Evolutionary conservation across 768 basidiomycete genomes (phyloP).

Genomic region (Trametes gibbosa): DNA sequence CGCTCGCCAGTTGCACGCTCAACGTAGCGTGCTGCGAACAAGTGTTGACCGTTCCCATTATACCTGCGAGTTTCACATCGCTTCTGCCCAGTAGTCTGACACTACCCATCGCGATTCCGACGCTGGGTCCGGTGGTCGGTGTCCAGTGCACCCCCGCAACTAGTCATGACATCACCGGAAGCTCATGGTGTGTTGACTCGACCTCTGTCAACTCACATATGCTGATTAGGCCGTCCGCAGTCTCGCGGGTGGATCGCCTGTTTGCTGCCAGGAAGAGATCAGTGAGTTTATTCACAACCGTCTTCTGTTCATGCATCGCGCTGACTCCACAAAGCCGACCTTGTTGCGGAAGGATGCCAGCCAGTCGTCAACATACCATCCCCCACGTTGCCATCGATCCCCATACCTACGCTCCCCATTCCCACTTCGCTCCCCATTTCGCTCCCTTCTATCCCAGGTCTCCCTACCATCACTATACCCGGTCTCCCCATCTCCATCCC

Average conservation of each 20-base stretch:
- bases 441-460: neutral
- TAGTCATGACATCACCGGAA: neutral
- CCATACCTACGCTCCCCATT: neutral
- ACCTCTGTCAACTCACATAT: no score
- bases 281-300: neutral
- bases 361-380: neutral
- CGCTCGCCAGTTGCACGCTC: neutral
- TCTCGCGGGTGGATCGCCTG: conserved; percentile 2
- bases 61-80: conserved; percentile 4
- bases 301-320: no score
- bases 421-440: no score
- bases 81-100: neutral
- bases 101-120: conserved; percentile 9
- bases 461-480: neutral
- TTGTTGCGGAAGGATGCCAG: conserved; percentile 14
- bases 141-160: neutral
- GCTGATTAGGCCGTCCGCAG: neutral
- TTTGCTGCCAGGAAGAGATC: conserved; percentile 13
- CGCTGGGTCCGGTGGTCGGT: conserved; percentile 13
- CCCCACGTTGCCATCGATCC: conserved; percentile 1
- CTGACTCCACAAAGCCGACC: neutral
- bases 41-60: neutral
- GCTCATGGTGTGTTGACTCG: conserved; percentile 2
- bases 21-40: conserved; percentile 6
- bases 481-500: no score